Conservation (phyloP, 371 early-diverging fungal species). For the Chytridium lagenaria region DNA sequence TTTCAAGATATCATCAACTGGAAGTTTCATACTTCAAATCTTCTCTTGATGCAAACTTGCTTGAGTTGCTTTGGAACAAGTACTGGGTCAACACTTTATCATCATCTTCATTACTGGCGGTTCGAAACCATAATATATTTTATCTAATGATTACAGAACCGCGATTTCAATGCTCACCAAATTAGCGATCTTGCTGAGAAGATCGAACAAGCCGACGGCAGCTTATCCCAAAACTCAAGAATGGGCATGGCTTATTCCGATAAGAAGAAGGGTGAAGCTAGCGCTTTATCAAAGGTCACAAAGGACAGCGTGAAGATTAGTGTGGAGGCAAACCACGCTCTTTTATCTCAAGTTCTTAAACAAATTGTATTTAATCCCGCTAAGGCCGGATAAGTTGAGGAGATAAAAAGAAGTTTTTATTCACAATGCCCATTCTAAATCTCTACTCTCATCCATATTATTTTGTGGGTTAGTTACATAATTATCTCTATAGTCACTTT, state of each 20-base stretch:
- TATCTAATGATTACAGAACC: conserved; percentile 61
- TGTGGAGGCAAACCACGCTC: conserved; percentile 78
- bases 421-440: not conserved
- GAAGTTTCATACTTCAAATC: conserved; percentile 95
- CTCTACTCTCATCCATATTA: too few species aligned
- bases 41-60: conserved; percentile 77
- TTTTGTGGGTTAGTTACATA: too few species aligned
- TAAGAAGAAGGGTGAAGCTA: conserved; percentile 47
- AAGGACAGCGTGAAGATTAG: conserved; percentile 82
- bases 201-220: conserved; percentile 76
- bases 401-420: not conserved
- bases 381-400: not conserved
- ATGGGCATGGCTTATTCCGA: conserved; percentile 4
- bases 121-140: conserved; percentile 48
- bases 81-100: conserved; percentile 96
- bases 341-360: conserved; percentile 82
- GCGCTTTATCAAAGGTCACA: conserved; percentile 74
- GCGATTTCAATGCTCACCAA: conserved; percentile 78
- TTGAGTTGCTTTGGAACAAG: conserved; percentile 94
- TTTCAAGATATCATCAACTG: conserved; percentile 81
- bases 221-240: conserved; percentile 52
- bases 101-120: conserved; percentile 87
- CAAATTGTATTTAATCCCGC: conserved; percentile 73
- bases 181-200: conserved; percentile 84
- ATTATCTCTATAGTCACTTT: too few species aligned